phyloP scores from a whole-genome alignment of 2,329 filamentous ascomycete genomes.

The Paecilomyces sp. region DNA sequence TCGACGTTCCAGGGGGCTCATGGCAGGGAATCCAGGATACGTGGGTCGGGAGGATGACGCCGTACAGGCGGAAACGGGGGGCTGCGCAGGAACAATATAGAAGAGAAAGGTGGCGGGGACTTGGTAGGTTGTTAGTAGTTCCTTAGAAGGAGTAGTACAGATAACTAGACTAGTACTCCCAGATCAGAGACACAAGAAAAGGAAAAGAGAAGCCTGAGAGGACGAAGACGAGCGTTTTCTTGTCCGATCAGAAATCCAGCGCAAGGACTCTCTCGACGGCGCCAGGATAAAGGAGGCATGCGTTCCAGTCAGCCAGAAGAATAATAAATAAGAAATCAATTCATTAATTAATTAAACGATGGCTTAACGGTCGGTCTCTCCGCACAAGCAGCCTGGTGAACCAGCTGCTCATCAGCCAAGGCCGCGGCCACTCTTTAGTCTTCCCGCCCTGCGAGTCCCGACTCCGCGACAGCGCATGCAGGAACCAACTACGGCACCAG shows the following conservation, averaged over 20 bases:
- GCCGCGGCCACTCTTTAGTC: not conserved
- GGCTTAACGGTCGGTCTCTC: not conserved
- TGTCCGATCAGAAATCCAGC: not conserved
- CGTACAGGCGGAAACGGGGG: not conserved
- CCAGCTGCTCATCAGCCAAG: not conserved
- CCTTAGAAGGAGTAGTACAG: not conserved
- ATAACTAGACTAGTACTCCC: not conserved
- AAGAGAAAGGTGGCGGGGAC: not conserved
- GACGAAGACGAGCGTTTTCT: not conserved
- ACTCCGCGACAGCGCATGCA: not conserved
- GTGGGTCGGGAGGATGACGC: not conserved
- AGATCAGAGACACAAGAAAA: not conserved
- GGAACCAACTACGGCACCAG: not conserved
- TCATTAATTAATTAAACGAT: not conserved
- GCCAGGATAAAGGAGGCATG: not conserved
- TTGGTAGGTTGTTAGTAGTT: not conserved
- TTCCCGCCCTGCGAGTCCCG: not conserved
- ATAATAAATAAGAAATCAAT: no score
- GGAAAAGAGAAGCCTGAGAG: not conserved
- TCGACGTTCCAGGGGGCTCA: not conserved
- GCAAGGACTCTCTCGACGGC: not conserved
- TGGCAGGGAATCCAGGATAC: not conserved
- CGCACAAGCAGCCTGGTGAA: not conserved
- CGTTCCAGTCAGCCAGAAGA: not conserved
- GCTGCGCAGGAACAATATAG: not conserved